These are phyloP conservation scores for Ganoderma lingzhi DNA, from an alignment of 1,284 basidiomycete species.

Conservation along the genomic window DNA sequence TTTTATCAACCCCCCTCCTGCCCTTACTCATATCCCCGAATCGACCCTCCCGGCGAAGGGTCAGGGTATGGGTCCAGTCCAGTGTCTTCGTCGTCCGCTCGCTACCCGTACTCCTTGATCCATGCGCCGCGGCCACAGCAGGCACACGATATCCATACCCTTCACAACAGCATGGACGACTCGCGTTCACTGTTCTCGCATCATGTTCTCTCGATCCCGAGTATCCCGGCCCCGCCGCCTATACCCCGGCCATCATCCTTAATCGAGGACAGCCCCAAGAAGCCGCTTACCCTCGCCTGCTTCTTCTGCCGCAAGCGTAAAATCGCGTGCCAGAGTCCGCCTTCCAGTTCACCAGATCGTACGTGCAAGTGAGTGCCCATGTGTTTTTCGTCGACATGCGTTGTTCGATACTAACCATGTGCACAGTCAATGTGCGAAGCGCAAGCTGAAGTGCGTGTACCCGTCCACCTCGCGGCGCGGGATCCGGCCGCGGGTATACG, in stretches of 20 bases:
- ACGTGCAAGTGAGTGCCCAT: slow-evolving; percentile 51
- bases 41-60: slow-evolving; percentile 21
- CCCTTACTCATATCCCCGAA: slow-evolving; percentile 30
- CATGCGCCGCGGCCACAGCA: slow-evolving; percentile 31
- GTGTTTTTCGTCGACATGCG: slow-evolving; percentile 3
- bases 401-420: slow-evolving; percentile 7
- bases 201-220: slow-evolving; percentile 34
- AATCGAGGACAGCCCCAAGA: slow-evolving; percentile 46
- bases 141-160: slow-evolving; percentile 23
- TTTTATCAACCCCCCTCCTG: slow-evolving; percentile 29
- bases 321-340: slow-evolving; percentile 53
- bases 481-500: slow-evolving; percentile 40
- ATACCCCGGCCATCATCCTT: slow-evolving; percentile 35
- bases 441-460: slow-evolving; percentile 45
- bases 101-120: slow-evolving; percentile 19
- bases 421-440: slow-evolving; percentile 44
- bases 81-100: slow-evolving; percentile 13
- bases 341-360: slow-evolving; percentile 44
- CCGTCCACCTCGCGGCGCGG: slow-evolving; percentile 45
- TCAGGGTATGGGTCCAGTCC: slow-evolving; percentile 23
- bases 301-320: slow-evolving; percentile 55
- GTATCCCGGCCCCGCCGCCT: slow-evolving; percentile 30
- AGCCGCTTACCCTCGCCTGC: slow-evolving; percentile 52
- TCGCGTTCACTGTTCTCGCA: slow-evolving; percentile 12
- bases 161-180: slow-evolving; percentile 24